Evolutionary conservation across 352 stramenopile species (phyloP).

Genomic region (Pythium aristosporum): DNA sequence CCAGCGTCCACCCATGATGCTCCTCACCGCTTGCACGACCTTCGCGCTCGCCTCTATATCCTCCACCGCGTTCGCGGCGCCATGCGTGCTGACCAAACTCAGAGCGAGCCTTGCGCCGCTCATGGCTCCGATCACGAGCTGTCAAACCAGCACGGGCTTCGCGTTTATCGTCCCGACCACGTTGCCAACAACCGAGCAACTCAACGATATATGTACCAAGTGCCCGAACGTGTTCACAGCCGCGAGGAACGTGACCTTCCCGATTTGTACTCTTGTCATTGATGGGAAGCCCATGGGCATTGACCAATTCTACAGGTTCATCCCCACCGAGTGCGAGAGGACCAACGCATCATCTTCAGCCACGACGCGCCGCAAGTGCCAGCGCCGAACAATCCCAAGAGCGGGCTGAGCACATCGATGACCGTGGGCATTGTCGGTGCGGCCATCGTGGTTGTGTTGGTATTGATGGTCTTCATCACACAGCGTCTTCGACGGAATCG

Average conservation of each 20-base stretch:
- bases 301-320: slow-evolving; percentile 1
- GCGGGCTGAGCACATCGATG: no score
- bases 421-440: background rate
- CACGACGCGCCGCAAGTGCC: no score
- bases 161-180: slow-evolving; percentile 1
- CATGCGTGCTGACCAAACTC: no score
- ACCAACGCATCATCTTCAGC: no score
- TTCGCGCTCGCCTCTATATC: no score
- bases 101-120: background rate
- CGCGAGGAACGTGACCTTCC: slow-evolving; percentile 13
- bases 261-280: slow-evolving; percentile 13
- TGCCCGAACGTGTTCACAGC: slow-evolving; percentile 9
- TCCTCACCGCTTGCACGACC: no score
- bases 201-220: slow-evolving; percentile 17
- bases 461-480: background rate
- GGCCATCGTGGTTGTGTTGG: background rate
- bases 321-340: slow-evolving; percentile 11
- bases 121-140: slow-evolving; percentile 4
- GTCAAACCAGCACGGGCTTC: slow-evolving; percentile 14
- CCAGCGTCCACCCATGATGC: no score
- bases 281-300: background rate
- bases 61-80: no score
- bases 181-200: slow-evolving; percentile 13
- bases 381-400: background rate
- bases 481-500: background rate